Conservation (phyloP, 2,329 filamentous ascomycete species). For the Colletotrichum lupini region DNA sequence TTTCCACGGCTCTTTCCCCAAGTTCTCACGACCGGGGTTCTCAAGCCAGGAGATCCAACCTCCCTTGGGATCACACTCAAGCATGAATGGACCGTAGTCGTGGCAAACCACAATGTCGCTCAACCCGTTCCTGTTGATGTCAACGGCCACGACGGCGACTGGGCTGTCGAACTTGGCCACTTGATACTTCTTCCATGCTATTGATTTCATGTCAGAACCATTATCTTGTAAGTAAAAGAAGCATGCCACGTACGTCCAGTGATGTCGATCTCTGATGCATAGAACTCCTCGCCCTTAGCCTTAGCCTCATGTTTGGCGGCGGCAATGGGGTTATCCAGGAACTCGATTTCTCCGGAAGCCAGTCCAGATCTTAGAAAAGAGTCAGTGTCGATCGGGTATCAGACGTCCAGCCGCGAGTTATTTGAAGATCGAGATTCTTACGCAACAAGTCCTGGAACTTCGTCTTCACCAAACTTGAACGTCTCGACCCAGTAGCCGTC, state of each 20-base stretch:
- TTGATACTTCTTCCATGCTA: background rate
- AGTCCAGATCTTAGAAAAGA: background rate
- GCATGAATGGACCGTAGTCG: constrained; percentile 6
- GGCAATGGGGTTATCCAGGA: background rate
- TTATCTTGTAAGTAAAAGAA: rapidly evolving
- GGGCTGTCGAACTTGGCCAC: background rate
- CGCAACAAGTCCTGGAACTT: background rate
- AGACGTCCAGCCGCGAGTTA: too few species aligned
- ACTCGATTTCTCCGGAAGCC: background rate
- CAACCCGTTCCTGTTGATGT: constrained; percentile 2
- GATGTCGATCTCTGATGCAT: background rate
- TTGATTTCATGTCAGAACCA: background rate
- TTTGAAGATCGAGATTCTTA: background rate
- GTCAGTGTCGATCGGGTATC: background rate
- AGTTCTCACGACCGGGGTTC: background rate
- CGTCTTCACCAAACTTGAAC: background rate
- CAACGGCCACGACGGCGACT: background rate
- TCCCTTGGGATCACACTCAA: background rate
- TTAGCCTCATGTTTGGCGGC: background rate
- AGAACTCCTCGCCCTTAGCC: background rate
- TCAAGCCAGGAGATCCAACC: constrained; percentile 11
- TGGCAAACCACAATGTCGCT: background rate
- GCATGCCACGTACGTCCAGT: background rate
- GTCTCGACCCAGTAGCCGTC: background rate
- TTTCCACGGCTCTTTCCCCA: background rate